Evolutionary conservation across 2,329 filamentous ascomycete species (phyloP).

Genomic region (Hypoxylon sp.): DNA sequence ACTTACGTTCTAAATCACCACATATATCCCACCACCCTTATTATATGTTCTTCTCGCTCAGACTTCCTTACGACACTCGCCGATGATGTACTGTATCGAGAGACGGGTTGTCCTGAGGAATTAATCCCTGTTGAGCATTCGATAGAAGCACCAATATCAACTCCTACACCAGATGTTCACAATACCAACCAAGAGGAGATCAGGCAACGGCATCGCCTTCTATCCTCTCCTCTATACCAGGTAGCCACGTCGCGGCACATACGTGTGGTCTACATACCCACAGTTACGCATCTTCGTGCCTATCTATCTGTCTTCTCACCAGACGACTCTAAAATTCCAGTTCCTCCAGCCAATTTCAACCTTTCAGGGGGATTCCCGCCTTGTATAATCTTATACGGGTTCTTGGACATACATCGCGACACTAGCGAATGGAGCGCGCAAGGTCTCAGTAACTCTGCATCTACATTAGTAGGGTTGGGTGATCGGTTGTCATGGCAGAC

Average conservation of each 20-base stretch:
- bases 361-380: slow-evolving; percentile 50
- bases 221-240: slow-evolving; percentile 77
- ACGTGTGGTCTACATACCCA: slow-evolving; percentile 79
- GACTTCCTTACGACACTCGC: slow-evolving; percentile 75
- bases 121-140: slow-evolving; percentile 2
- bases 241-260: slow-evolving; percentile 78
- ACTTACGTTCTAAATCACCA: slow-evolving; percentile 72
- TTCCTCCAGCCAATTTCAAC: slow-evolving; percentile 55
- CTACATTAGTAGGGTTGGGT: slow-evolving; percentile 74
- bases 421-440: slow-evolving; percentile 84
- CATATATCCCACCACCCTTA: slow-evolving; percentile 72
- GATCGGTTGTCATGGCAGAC: slow-evolving; percentile 60
- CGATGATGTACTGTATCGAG: slow-evolving; percentile 58
- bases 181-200: slow-evolving; percentile 25
- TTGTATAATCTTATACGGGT: slow-evolving; percentile 74
- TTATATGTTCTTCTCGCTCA: slow-evolving; percentile 77
- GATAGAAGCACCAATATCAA: slow-evolving; percentile 17
- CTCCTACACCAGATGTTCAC: slow-evolving; percentile 39
- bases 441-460: slow-evolving; percentile 75
- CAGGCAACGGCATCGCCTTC: slow-evolving; percentile 61
- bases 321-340: slow-evolving; percentile 55
- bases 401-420: slow-evolving; percentile 74
- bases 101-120: slow-evolving; percentile 8
- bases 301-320: slow-evolving; percentile 73
- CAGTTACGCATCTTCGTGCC: slow-evolving; percentile 82